Evolutionary conservation across 2,329 filamentous ascomycete species (phyloP).

Genomic region (Penicillium sp.): DNA sequence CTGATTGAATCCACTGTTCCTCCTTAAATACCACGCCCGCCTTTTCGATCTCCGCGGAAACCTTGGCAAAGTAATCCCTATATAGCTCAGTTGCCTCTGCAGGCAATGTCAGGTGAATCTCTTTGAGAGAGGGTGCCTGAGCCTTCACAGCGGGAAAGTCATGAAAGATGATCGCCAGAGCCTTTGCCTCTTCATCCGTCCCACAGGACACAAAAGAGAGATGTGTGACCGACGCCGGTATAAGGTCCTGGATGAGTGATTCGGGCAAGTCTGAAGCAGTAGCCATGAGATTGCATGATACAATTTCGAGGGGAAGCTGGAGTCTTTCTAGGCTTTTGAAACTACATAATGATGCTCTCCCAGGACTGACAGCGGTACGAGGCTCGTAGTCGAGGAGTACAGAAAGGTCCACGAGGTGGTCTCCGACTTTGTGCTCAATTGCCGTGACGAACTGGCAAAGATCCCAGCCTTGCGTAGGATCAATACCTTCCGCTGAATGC

Average conservation of each 20-base stretch:
- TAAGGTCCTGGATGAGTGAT: slow-evolving; percentile 19
- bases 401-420: slow-evolving; percentile 29
- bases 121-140: slow-evolving; percentile 24
- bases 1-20: not conserved
- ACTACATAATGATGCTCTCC: slow-evolving; percentile 27
- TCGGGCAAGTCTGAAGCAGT: not conserved
- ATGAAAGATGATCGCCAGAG: slow-evolving; percentile 26
- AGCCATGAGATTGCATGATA: slow-evolving; percentile 24
- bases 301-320: slow-evolving; percentile 26
- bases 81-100: slow-evolving; percentile 20
- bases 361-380: slow-evolving; percentile 24
- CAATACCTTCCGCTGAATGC: slow-evolving; percentile 18
- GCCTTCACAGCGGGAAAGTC: slow-evolving; percentile 24
- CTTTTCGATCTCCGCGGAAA: not conserved
- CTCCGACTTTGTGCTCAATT: slow-evolving; percentile 25
- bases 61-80: slow-evolving; percentile 22
- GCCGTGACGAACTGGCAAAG: slow-evolving; percentile 29
- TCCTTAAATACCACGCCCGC: not conserved
- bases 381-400: slow-evolving; percentile 16
- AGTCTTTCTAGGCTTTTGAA: slow-evolving; percentile 28
- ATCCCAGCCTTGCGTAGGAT: slow-evolving; percentile 25
- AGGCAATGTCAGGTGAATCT: slow-evolving; percentile 20
- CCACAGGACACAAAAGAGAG: slow-evolving; percentile 22
- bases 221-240: slow-evolving; percentile 24
- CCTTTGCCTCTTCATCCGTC: slow-evolving; percentile 21